Conservation (phyloP, 2,329 filamentous ascomycete species). For the Fusarium succisae region DNA sequence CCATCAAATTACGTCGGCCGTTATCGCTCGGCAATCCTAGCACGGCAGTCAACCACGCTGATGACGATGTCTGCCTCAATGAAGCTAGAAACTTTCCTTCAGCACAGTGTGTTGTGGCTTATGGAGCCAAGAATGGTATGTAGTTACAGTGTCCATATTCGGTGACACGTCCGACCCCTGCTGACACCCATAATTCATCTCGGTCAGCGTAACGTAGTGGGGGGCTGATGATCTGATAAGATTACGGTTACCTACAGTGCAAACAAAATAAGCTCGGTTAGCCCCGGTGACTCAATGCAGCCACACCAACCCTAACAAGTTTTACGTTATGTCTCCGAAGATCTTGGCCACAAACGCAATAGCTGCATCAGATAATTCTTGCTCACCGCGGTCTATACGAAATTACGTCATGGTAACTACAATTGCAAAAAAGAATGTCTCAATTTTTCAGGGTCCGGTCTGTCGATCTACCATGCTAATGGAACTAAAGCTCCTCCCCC, state of each 20-base stretch:
- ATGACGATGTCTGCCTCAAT: conserved; percentile 9
- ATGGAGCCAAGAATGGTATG: background rate
- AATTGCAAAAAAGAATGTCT: background rate
- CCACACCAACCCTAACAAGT: background rate
- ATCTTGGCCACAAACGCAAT: background rate
- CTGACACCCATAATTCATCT: background rate
- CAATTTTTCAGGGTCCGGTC: background rate
- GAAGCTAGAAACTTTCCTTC: background rate
- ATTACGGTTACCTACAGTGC: conserved; percentile 4
- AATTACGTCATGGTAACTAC: conserved; percentile 3
- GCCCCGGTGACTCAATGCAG: background rate
- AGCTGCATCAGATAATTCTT: background rate
- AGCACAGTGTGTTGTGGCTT: background rate
- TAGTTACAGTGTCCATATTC: background rate
- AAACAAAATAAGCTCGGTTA: background rate
- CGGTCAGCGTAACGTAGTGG: background rate
- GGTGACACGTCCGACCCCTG: conserved; percentile 15
- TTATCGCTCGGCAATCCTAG: background rate
- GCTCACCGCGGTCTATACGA: background rate
- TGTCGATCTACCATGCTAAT: background rate
- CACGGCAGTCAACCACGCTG: background rate
- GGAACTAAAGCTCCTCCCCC: background rate
- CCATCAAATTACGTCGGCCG: background rate
- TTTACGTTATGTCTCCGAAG: conserved; percentile 7
- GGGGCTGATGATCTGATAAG: conserved; percentile 20